Base-by-base conservation (phyloP, 345 rosid species). In the Lepidium africanum region DNA sequence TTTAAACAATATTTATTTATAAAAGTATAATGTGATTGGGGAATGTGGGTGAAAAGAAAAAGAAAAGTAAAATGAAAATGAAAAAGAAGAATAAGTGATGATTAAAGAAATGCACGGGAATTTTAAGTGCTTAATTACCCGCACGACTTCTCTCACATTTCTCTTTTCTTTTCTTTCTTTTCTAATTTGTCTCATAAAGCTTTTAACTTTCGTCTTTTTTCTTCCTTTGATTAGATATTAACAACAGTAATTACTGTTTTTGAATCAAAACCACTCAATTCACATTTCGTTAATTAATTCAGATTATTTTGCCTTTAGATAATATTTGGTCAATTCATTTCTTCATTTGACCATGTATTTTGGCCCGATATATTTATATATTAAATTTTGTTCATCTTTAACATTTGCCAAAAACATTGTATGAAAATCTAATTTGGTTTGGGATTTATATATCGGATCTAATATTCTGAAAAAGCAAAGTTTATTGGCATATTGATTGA, bases 81-180 rank as follows among this genome's bases (percentile, higher is more conserved):
- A 38, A 57, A 40, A 30, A 54, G 13, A 30, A 17, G 23, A 7
- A 64, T 65, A 67, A 67, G 77, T 68, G 73, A 74, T 74, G 74
- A 74, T 74, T 74, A 74, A 74, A 74, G 63, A 61, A 74, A 38
- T 74, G 78, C 78, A 74, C 74, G 78, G 65, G 78, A 67, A 67
- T 74, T 74, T 67, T 61, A 74, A 74, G 78, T 74, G 78, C 78
- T 74, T 74, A 68, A 74, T 74, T 74, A 68, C 73, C 78, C 78
- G 73, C 78, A 74, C 78, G 78, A 74, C 73, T 68, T 68, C 69
- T 74, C 68, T 65, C 56, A 3, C 57, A 43, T 63, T 54, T 43
- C 27, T 46, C 7, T 11, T 25, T 36, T 14, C 35, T 4, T 47
- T 63, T 30, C 67, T 65, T 73, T 65, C 23, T 49, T 40, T 64